phyloP scores from a whole-genome alignment of 169 alveolate genomes.

The Amoebophrya sp. region DNA sequence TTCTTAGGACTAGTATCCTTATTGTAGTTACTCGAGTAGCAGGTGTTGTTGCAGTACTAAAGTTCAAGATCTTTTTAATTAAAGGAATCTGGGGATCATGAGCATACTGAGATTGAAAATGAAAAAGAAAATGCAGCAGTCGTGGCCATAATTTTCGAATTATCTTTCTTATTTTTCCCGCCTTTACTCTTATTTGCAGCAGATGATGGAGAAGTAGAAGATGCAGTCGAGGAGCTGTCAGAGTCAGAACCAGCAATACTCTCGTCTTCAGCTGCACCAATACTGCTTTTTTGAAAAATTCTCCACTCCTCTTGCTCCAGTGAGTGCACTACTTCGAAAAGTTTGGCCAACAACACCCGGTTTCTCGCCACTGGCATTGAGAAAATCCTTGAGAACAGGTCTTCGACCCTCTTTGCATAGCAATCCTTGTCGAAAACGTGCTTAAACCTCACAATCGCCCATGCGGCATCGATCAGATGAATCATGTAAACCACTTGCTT shows the following conservation, averaged over 20 bases:
- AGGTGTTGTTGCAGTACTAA: too few species aligned
- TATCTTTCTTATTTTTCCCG: too few species aligned
- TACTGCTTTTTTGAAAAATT: neutral
- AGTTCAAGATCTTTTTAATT: too few species aligned
- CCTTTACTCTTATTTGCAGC: neutral
- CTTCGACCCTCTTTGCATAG: neutral
- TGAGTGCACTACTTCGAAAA: neutral
- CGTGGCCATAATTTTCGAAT: too few species aligned
- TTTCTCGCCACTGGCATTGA: neutral
- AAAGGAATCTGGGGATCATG: too few species aligned
- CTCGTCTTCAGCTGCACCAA: too few species aligned
- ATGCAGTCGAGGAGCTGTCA: neutral
- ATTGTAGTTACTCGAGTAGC: too few species aligned
- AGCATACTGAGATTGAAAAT: too few species aligned
- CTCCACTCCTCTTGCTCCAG: neutral
- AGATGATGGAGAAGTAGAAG: neutral
- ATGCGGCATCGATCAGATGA: neutral
- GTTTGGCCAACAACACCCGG: neutral
- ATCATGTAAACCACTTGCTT: neutral
- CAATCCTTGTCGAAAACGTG: neutral
- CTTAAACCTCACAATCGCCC: neutral
- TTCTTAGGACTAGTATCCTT: too few species aligned
- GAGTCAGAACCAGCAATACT: too few species aligned
- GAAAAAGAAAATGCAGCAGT: too few species aligned
- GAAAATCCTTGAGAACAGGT: neutral